A percentile compares a stretch with the other conserved stretches of the same genome.
These are phyloP conservation scores for Fomitopsis pulvina DNA, from an alignment of 768 basidiomycete genomes.

Conservation along the genomic window DNA sequence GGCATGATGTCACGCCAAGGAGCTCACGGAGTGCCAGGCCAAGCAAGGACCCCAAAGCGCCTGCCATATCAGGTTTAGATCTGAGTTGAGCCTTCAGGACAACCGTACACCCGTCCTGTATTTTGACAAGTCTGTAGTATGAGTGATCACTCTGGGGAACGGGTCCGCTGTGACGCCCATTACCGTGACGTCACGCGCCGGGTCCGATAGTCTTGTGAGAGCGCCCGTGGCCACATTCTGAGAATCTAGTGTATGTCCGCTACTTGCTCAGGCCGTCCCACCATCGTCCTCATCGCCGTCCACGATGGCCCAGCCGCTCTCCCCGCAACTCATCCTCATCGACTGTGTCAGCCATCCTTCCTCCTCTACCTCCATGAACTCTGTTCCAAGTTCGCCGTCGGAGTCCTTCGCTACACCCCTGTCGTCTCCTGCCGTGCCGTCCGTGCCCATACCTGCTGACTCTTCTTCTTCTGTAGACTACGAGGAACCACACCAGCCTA, in stretches of 20 bases:
- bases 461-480: background rate
- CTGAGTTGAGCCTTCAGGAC: too few relatives aligned
- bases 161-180: background rate
- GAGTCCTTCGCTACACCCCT: constrained; percentile 12
- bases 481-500: background rate
- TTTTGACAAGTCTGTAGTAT: too few relatives aligned
- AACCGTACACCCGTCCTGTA: too few relatives aligned
- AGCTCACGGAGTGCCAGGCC: too few relatives aligned
- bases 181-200: background rate
- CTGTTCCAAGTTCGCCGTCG: constrained; percentile 4
- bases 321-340: background rate
- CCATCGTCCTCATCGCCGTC: background rate
- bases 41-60: too few relatives aligned
- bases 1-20: too few relatives aligned
- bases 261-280: background rate
- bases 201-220: background rate
- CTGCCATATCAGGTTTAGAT: too few relatives aligned
- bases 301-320: background rate
- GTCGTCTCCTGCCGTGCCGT: constrained; percentile 3
- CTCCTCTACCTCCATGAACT: constrained; percentile 8
- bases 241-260: background rate
- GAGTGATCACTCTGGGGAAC: too few relatives aligned
- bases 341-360: background rate
- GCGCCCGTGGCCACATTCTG: background rate
- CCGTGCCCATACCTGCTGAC: background rate